These are phyloP conservation scores for Malus hybrid DNA, from an alignment of 331 rosid genomes.

Conservation along the genomic window DNA sequence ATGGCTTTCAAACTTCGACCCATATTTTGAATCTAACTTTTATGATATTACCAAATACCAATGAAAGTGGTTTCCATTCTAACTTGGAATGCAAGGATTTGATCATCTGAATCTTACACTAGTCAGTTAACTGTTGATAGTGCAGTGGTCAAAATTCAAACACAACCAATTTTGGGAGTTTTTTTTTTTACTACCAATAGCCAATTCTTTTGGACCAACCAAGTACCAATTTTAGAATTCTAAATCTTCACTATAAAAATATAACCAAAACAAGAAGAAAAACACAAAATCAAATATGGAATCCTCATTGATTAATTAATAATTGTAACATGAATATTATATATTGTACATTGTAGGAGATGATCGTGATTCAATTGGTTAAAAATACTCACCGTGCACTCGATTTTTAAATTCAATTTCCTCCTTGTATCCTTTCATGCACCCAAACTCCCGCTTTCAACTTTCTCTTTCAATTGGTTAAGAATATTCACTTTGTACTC, in stretches of 20 bases:
- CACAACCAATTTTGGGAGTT: not conserved
- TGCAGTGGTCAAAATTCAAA: not conserved
- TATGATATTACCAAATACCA: not conserved
- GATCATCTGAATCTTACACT: not conserved
- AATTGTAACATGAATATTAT: not conserved
- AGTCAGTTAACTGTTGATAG: not conserved
- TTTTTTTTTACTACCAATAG: not conserved
- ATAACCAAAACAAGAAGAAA: not conserved
- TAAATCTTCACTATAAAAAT: not conserved
- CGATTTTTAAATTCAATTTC: no score
- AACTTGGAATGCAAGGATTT: not conserved
- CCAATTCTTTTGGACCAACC: not conserved
- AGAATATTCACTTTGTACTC: no score
- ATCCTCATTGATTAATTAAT: not conserved
- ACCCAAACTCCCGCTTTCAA: no score
- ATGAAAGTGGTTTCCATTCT: not conserved
- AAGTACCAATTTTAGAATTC: not conserved
- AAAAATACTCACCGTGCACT: not conserved
- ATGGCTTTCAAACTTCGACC: not conserved
- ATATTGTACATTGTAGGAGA: no score
- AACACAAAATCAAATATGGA: not conserved
- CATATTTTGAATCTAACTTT: not conserved
- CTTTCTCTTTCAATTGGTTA: not conserved
- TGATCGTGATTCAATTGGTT: not conserved
- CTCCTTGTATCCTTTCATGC: not conserved